These are phyloP conservation scores for Boletus tomentosulus DNA, from an alignment of 768 basidiomycete species.

Conservation along the genomic window DNA sequence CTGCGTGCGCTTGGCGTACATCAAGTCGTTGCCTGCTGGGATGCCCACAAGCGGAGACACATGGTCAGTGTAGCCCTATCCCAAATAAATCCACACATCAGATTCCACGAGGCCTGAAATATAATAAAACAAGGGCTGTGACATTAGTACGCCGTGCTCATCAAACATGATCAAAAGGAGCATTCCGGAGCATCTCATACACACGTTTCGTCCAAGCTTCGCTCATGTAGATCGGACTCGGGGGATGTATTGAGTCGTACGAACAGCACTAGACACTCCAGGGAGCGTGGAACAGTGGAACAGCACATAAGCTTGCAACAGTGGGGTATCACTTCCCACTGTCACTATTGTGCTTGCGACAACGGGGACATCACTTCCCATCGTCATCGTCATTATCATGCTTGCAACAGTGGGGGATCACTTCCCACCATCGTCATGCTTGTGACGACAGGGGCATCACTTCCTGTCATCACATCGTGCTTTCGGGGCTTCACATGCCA, in stretches of 20 bases:
- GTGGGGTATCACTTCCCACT: too few relatives aligned
- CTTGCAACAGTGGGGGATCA: too few relatives aligned
- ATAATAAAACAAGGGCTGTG: background rate
- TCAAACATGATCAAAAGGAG: slow-evolving; percentile 25
- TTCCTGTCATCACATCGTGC: too few relatives aligned
- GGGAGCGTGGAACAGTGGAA: too few relatives aligned
- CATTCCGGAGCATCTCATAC: slow-evolving; percentile 20
- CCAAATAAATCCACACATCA: background rate
- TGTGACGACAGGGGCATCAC: too few relatives aligned
- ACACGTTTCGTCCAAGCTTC: slow-evolving; percentile 22
- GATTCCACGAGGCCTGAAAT: background rate
- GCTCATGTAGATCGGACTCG: slow-evolving; percentile 24
- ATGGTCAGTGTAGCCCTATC: slow-evolving; percentile 23
- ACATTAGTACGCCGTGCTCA: slow-evolving; percentile 25
- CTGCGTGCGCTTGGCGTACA: slow-evolving; percentile 16
- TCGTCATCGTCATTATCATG: too few relatives aligned
- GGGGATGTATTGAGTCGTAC: slow-evolving; percentile 26
- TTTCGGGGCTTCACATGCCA: too few relatives aligned
- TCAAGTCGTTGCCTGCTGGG: slow-evolving; percentile 20
- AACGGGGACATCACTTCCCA: too few relatives aligned
- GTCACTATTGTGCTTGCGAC: too few relatives aligned
- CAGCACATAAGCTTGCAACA: too few relatives aligned
- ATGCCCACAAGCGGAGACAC: slow-evolving; percentile 20
- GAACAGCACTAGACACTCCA: slow-evolving; percentile 19
- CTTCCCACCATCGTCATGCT: too few relatives aligned